Evolutionary conservation across 495 filamentous ascomycete species (phyloP).

Genomic region (Aspergillus steynii): DNA sequence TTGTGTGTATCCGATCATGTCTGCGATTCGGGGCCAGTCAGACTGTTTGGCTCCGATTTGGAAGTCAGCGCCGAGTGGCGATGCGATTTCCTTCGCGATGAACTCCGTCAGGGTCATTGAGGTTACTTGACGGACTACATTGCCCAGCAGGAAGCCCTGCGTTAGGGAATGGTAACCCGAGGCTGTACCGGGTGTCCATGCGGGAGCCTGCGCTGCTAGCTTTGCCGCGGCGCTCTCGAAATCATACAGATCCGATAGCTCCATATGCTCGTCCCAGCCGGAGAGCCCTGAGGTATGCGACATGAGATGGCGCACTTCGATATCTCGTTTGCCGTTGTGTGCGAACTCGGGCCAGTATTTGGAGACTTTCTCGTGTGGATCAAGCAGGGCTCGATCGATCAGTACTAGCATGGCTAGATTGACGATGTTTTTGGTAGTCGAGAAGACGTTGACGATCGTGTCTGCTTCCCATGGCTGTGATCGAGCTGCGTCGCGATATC

Average conservation of each 20-base stretch:
- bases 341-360: neutral
- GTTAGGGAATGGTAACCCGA: neutral
- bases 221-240: neutral
- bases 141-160: neutral
- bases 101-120: neutral
- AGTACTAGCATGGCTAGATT: neutral
- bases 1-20: neutral
- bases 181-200: neutral
- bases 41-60: neutral
- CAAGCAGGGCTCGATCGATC: neutral
- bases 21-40: neutral
- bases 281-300: neutral
- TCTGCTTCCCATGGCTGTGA: neutral
- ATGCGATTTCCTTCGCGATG: neutral
- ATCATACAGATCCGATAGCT: neutral
- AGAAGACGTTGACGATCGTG: neutral
- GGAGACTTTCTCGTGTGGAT: neutral
- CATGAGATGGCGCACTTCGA: neutral
- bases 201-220: neutral
- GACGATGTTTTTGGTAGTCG: neutral
- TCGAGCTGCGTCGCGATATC: conserved; percentile 1
- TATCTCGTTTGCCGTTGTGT: neutral
- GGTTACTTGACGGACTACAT: neutral
- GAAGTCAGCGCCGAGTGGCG: neutral
- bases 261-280: neutral